Evolutionary conservation across 345 rosid species (phyloP), one percentile per base, ranked within the genome.

Genomic region (Gossypium thurberi): DNA sequence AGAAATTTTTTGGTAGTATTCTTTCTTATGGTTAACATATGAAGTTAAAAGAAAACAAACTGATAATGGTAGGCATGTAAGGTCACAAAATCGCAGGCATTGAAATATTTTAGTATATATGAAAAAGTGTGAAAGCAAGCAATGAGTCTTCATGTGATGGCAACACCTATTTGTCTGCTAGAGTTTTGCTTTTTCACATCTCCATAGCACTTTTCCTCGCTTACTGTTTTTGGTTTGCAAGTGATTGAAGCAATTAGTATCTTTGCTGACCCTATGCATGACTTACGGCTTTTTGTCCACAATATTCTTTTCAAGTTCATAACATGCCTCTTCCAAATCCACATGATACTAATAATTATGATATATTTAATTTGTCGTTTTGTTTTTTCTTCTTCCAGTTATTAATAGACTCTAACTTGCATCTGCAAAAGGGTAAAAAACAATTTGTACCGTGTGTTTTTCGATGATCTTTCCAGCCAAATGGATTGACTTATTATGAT

Each of bases 91-190:
- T 61, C 5, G 20, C 65, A 61, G 65, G 33, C 20, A 60, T 14
- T 60, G 64, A 60, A 15, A 51, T 12, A 12, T 25, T 25, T 13
- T 61, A 17, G 23, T 10, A 46, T 46, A 46, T 65, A 12, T 55
- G 71, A 26, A 69, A 69, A 28, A 28, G 72, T 69, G 72, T 69
- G 72, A 69, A 69, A 69, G 47, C 60, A 51, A 51, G 60, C 60
- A 51, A 51, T 28, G 72, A 51, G 26, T 51, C 60, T 10, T 69
- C 72, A 69, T 51, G 72, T 51, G 72, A 51, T 28, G 40, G 72
- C 46, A 69, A 17, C 13, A 4, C 59, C 51, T 17, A 28, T 68
- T 68, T 50, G 59, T 68, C 44, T 68, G 72, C 71, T 17, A 5
- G 40, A 33, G 40, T 33, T 33, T 33, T 33, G 6, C 40, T 5